Evolutionary conservation across 179 eudicot species (phyloP).

Genomic region (Nepenthes alata): DNA sequence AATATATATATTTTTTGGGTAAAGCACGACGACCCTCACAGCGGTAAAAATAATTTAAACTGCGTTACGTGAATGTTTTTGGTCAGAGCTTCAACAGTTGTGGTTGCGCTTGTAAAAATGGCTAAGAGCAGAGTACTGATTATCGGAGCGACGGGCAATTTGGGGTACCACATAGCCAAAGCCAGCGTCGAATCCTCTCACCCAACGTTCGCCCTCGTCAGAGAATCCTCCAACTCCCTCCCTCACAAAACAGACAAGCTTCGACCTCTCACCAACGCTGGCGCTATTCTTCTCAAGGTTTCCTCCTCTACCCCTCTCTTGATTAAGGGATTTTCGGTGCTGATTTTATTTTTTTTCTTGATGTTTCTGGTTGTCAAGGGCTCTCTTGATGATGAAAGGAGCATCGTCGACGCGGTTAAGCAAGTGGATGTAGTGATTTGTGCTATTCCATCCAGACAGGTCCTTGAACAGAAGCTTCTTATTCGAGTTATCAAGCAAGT

Average conservation of each 20-base stretch:
- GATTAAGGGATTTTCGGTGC: background rate
- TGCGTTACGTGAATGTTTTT: no score
- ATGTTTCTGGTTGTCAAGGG: constrained; percentile 30
- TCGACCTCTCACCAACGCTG: constrained; percentile 36
- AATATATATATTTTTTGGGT: no score
- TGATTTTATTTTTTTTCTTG: background rate
- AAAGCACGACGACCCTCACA: no score
- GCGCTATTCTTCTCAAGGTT: constrained; percentile 44
- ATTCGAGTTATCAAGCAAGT: constrained; percentile 48
- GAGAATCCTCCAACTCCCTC: constrained; percentile 44
- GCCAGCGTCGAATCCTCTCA: constrained; percentile 51
- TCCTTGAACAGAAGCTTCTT: constrained; percentile 54
- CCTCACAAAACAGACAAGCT: constrained; percentile 40
- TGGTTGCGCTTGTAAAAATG: no score
- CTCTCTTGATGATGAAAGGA: constrained; percentile 55
- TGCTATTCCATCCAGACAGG: constrained; percentile 47
- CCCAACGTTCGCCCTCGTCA: constrained; percentile 59
- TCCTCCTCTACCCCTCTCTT: background rate
- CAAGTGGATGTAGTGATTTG: constrained; percentile 78
- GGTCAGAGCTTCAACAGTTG: no score
- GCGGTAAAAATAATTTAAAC: no score
- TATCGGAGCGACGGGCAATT: constrained; percentile 63
- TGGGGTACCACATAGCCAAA: constrained; percentile 56
- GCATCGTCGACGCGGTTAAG: constrained; percentile 58
- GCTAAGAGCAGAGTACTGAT: constrained; percentile 50